A percentile compares a stretch with the other conserved stretches of the same genome.
Evolutionary conservation across 139 green algal genomes (phyloP).

Genomic region (Tetraselmis striata): DNA sequence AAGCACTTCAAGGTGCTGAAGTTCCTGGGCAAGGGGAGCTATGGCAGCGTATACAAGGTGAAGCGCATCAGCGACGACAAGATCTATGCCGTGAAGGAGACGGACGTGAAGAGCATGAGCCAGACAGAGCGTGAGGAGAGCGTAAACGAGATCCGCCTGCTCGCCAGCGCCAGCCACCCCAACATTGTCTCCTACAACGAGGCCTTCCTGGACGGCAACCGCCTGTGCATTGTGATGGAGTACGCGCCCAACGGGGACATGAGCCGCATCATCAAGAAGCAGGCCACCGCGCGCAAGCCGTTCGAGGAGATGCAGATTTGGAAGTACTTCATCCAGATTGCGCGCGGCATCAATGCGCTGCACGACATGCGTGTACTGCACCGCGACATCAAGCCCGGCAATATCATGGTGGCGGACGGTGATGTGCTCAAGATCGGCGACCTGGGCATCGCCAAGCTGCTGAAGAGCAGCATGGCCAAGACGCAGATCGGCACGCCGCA

Average conservation of each 20-base stretch:
- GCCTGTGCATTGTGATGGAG: slow-evolving; percentile 78
- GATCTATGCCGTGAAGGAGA: slow-evolving; percentile 71
- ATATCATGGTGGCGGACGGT: slow-evolving; percentile 60
- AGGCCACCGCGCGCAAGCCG: slow-evolving; percentile 35
- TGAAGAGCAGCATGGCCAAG: slow-evolving; percentile 59
- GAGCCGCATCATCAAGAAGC: slow-evolving; percentile 49
- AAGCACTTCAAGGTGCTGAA: slow-evolving; percentile 53
- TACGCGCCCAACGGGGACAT: slow-evolving; percentile 65
- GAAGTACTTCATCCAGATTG: slow-evolving; percentile 70
- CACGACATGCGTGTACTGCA: slow-evolving; percentile 69
- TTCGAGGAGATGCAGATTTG: slow-evolving; percentile 75
- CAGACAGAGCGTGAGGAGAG: slow-evolving; percentile 54
- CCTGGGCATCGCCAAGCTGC: slow-evolving; percentile 74
- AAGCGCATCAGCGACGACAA: slow-evolving; percentile 50
- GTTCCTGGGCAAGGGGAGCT: slow-evolving; percentile 66
- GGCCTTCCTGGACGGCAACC: slow-evolving; percentile 65
- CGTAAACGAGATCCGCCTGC: slow-evolving; percentile 69
- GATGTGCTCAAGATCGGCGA: slow-evolving; percentile 76
- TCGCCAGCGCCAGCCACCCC: slow-evolving; percentile 56
- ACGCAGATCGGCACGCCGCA: slow-evolving; percentile 74
- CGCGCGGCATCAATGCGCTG: slow-evolving; percentile 25
- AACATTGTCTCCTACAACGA: slow-evolving; percentile 66
- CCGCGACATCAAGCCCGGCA: slow-evolving; percentile 68
- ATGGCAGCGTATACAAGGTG: slow-evolving; percentile 67
- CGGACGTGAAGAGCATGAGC: slow-evolving; percentile 59